A percentile compares a stretch with the other conserved stretches of the same genome.
These are phyloP conservation scores for Chaetomium globosum DNA, from an alignment of 2,329 filamentous ascomycete genomes.

Conservation along the genomic window DNA sequence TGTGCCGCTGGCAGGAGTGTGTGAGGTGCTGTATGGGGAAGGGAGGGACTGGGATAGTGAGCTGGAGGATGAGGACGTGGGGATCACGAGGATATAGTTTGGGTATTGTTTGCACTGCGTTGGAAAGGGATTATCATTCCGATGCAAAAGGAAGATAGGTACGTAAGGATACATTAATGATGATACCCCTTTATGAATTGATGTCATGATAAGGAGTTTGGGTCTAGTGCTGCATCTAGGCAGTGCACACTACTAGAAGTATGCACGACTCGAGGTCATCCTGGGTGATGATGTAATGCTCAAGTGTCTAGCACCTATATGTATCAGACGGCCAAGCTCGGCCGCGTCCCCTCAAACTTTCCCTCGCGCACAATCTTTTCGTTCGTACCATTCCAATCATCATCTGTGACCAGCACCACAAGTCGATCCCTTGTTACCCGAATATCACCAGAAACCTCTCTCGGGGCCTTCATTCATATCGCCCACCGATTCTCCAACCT, in stretches of 20 bases:
- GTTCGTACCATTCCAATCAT: background rate
- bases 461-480: background rate
- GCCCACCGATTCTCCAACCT: too few relatives aligned
- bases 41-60: slow-evolving; percentile 39
- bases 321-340: background rate
- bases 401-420: background rate
- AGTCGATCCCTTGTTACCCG: background rate
- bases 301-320: too few relatives aligned
- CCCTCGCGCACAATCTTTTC: too few relatives aligned
- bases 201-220: background rate
- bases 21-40: slow-evolving; percentile 86
- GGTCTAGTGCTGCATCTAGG: background rate
- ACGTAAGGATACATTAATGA: background rate
- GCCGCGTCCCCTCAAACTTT: too few relatives aligned
- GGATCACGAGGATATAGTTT: slow-evolving; percentile 29
- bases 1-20: slow-evolving; percentile 90
- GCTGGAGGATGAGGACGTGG: slow-evolving; percentile 29
- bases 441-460: background rate
- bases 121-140: background rate
- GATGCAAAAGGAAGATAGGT: background rate
- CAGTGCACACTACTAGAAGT: too few relatives aligned
- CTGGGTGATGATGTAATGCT: too few relatives aligned
- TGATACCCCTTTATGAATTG: slow-evolving; percentile 13
- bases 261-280: too few relatives aligned
- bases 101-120: background rate